A percentile compares a stretch with the other conserved stretches of the same genome.
These are phyloP conservation scores for Nitzschia sp. DNA, from an alignment of 108 stramenopile species.

Conservation along the genomic window DNA sequence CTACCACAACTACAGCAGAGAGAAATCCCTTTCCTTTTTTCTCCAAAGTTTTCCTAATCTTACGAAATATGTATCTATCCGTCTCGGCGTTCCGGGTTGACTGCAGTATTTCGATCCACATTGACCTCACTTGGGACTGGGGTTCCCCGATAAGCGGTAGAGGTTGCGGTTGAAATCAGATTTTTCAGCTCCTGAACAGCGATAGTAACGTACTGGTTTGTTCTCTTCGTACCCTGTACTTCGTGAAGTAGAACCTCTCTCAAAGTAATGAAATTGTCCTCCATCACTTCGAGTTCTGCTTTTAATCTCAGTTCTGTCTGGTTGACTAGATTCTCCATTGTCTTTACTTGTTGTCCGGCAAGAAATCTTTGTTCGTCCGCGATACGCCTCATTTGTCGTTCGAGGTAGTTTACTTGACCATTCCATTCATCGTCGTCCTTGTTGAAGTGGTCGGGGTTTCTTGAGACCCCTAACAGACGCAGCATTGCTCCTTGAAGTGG, in stretches of 20 bases:
- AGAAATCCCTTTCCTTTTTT: no score
- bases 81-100: no score
- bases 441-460: background rate
- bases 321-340: slow-evolving; percentile 17
- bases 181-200: slow-evolving; percentile 21
- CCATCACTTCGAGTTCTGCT: slow-evolving; percentile 21
- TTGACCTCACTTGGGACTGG: slow-evolving; percentile 24
- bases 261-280: slow-evolving; percentile 20
- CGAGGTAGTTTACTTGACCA: slow-evolving; percentile 38
- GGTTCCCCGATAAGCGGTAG: background rate
- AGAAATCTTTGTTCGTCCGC: slow-evolving; percentile 28
- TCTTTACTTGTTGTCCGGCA: slow-evolving; percentile 20
- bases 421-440: slow-evolving; percentile 36
- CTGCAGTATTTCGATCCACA: slow-evolving; percentile 10
- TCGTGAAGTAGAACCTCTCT: slow-evolving; percentile 13
- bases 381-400: slow-evolving; percentile 43
- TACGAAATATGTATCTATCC: no score
- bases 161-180: slow-evolving; percentile 8
- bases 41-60: no score
- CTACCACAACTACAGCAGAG: no score
- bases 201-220: slow-evolving; percentile 14
- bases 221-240: slow-evolving; percentile 4
- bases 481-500: slow-evolving; percentile 34
- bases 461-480: slow-evolving; percentile 40
- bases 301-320: slow-evolving; percentile 22